Base-by-base conservation (phyloP, 495 filamentous ascomycete genomes). In the Thozetella sp. region DNA sequence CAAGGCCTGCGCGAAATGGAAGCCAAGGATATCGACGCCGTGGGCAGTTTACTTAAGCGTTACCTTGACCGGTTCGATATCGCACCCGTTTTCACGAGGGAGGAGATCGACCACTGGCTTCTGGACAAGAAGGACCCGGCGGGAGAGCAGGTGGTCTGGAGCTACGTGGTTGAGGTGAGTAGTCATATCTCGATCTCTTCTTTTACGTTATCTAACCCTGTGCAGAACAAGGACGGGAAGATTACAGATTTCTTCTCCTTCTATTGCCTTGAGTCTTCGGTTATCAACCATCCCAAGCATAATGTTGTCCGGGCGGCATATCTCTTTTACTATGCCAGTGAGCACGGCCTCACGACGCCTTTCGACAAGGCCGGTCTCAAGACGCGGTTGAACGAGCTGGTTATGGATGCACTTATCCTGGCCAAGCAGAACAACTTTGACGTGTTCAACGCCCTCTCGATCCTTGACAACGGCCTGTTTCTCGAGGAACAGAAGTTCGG, bases 221-320 rank as follows among this genome's bases (percentile, higher is more conserved):
- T 24, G 20, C 51, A 82, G 78, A 73, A 75, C 51, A 65, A 70
- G 9, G 57, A 72, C 23, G 84, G 90, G 53, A 94, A 93, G 68
- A 92, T 99, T 67, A 96, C 91, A 25, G 95, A 99, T 74, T 97
- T 96, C 74, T 88, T 97, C 76, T 97, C 93, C 15, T 99, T 97
- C 76, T 98, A 97, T 76, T 85, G 83, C 67, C 87, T 99, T n/a
- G 92, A 96, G 66, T 96, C 92, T 2, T 92, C 92, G 1, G 91
- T 97, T 51, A 93, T 98, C 56, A 80, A 86, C 40, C 85, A 90
- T 67, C 76, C 82, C 22, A 93, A 94, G 71, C 86, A 97, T 73
- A 80, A 87, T 2, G 75, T 81, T 48, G 84, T 99, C 63, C 86
- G 86, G 34, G 96, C 93, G 2, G 95, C 95, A 22, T 99, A 99